These are phyloP conservation scores for Blumeriella jaapii DNA, from an alignment of 2,329 filamentous ascomycete genomes.

Conservation along the genomic window DNA sequence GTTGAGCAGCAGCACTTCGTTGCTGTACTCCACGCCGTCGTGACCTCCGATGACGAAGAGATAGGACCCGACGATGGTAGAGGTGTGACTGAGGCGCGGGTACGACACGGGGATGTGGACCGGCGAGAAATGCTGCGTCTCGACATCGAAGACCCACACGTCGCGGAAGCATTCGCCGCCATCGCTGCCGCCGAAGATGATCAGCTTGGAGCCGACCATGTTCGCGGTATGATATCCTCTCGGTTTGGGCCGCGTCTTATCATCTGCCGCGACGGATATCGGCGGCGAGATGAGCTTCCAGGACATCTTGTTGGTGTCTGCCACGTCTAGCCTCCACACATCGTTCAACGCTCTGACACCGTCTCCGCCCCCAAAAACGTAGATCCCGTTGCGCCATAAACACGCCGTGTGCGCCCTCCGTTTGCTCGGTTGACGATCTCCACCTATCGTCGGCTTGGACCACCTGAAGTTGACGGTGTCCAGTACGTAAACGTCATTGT, in stretches of 20 bases:
- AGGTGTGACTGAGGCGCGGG: constrained; percentile 54
- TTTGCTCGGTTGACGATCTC: constrained; percentile 47
- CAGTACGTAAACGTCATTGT: constrained; percentile 62
- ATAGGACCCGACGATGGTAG: constrained; percentile 58
- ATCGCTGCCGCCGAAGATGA: constrained; percentile 59
- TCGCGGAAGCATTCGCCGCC: constrained; percentile 63
- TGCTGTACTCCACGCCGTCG: constrained; percentile 58
- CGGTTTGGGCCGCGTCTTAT: constrained; percentile 44
- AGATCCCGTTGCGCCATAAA: constrained; percentile 58
- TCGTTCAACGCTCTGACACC: constrained; percentile 60
- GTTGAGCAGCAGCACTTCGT: constrained; percentile 57
- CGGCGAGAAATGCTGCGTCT: constrained; percentile 45
- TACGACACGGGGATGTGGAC: constrained; percentile 50
- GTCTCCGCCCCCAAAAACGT: constrained; percentile 61
- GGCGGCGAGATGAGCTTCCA: constrained; percentile 50
- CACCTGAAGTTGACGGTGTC: constrained; percentile 59
- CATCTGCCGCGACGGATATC: constrained; percentile 31
- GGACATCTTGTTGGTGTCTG: constrained; percentile 53
- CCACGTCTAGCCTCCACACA: constrained; percentile 61
- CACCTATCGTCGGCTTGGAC: constrained; percentile 46
- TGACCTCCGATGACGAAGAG: constrained; percentile 60
- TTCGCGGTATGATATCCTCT: constrained; percentile 62
- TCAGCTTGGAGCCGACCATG: constrained; percentile 61
- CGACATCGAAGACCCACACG: constrained; percentile 62
- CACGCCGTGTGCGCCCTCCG: constrained; percentile 60